Conservation (phyloP, 2,329 filamentous ascomycete genomes). For the Lasiodiplodia sp. region DNA sequence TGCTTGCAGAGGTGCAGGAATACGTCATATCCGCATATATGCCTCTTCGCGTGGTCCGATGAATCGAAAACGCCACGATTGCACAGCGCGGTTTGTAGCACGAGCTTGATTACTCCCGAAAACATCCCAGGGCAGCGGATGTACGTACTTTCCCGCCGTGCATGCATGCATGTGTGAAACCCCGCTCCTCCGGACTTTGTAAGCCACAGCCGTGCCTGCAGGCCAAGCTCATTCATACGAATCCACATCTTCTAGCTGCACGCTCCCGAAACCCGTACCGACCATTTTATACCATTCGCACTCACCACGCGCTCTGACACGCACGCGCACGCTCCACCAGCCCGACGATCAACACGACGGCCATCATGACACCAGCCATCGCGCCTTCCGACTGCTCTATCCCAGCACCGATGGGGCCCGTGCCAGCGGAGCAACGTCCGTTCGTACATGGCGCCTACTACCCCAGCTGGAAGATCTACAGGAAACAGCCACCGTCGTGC, state of each 20-base stretch:
- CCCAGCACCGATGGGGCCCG: neutral
- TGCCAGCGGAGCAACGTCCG: neutral
- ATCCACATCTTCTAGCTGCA: neutral
- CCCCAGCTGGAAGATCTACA: conserved; percentile 77
- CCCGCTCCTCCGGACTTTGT: neutral
- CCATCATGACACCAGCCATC: neutral
- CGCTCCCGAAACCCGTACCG: conserved; percentile 1
- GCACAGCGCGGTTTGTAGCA: neutral
- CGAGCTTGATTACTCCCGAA: neutral
- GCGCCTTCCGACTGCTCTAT: conserved; percentile 6
- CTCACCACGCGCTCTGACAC: neutral
- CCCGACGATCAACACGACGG: neutral
- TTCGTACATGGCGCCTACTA: conserved; percentile 80
- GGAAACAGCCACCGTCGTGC: conserved; percentile 73
- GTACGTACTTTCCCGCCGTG: conserved; percentile 2
- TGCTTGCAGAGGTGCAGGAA: neutral
- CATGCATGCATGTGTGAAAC: conserved; percentile 5
- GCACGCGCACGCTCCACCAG: neutral
- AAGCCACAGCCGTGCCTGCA: neutral
- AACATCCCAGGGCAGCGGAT: neutral
- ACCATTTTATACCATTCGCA: neutral
- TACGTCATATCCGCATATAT: conserved; percentile 7
- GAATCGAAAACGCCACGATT: neutral
- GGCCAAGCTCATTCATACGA: neutral
- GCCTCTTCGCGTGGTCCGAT: neutral